phyloP scores from a whole-genome alignment of 73 alveolate genomes.

The Tetrahymena borealis region DNA sequence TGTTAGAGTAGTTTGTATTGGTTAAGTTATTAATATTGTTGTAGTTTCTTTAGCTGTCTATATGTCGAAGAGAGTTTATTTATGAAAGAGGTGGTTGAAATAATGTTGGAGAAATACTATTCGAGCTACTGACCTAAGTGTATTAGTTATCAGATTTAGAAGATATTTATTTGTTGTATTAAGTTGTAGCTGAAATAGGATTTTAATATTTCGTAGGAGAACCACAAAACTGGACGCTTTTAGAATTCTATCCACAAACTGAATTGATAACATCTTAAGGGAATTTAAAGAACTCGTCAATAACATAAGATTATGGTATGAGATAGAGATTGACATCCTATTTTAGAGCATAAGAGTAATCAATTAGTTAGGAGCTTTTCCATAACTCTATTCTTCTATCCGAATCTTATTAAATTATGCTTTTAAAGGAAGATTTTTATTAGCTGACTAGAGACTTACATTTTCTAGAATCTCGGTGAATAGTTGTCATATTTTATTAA shows the following conservation, averaged over 20 bases:
- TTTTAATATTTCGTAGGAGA: not conserved
- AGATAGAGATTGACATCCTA: not conserved
- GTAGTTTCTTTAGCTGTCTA: no score
- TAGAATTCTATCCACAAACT: not conserved
- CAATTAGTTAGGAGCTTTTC: not conserved
- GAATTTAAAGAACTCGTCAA: not conserved
- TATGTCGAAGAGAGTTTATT: no score
- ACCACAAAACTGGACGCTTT: not conserved
- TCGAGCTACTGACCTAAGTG: not conserved
- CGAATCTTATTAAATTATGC: not conserved
- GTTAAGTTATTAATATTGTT: no score
- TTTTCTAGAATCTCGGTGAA: not conserved
- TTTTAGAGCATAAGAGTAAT: not conserved
- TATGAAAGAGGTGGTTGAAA: no score
- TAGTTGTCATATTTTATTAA: not conserved
- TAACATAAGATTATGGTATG: not conserved
- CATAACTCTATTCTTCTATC: not conserved
- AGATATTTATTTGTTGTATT: not conserved
- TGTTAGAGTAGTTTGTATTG: not conserved
- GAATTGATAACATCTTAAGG: not conserved
- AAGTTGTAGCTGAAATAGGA: not conserved
- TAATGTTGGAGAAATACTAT: not conserved
- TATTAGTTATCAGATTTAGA: not conserved
- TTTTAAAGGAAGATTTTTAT: not conserved
- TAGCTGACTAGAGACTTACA: not conserved